phyloP scores from a whole-genome alignment of 345 rosid species.

The Aquilaria malaccensis region DNA sequence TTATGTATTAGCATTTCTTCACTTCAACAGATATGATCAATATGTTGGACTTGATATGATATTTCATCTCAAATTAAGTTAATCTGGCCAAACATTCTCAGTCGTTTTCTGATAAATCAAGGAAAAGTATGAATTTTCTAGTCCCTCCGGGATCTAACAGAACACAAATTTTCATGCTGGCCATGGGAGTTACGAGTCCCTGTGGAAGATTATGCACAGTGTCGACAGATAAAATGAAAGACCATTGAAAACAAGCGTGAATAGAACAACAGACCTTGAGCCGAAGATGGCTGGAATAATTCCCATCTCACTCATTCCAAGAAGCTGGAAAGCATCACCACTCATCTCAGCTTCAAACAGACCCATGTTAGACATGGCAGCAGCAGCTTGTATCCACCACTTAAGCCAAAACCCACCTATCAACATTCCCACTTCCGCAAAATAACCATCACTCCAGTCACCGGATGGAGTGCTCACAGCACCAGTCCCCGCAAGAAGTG shows the following conservation, averaged over 20 bases:
- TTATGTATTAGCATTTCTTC: background rate
- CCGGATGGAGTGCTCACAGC: constrained; percentile 39
- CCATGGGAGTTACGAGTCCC: no score
- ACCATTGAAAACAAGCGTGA: no score
- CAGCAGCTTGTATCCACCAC: constrained; percentile 93
- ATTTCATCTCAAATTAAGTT: background rate
- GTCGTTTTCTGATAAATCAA: background rate
- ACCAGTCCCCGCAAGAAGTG: constrained; percentile 83
- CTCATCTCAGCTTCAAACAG: constrained; percentile 98
- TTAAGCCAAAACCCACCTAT: constrained; percentile 88
- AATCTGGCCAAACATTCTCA: background rate
- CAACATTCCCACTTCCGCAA: constrained; percentile 85
- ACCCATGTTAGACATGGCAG: constrained; percentile 92
- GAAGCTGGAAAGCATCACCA: constrained; percentile 83
- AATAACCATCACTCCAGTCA: constrained; percentile 90
- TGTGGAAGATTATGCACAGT: no score
- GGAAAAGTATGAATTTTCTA: background rate
- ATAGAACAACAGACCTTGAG: constrained; percentile 36
- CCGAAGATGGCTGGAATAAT: constrained; percentile 81
- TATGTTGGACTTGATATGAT: background rate
- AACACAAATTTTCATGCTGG: background rate
- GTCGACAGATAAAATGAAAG: no score
- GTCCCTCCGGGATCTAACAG: background rate
- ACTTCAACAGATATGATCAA: background rate
- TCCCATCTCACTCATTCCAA: constrained; percentile 92